phyloP scores from a whole-genome alignment of 805 yeast species.

The Wickerhamomyces rabaulensis region DNA sequence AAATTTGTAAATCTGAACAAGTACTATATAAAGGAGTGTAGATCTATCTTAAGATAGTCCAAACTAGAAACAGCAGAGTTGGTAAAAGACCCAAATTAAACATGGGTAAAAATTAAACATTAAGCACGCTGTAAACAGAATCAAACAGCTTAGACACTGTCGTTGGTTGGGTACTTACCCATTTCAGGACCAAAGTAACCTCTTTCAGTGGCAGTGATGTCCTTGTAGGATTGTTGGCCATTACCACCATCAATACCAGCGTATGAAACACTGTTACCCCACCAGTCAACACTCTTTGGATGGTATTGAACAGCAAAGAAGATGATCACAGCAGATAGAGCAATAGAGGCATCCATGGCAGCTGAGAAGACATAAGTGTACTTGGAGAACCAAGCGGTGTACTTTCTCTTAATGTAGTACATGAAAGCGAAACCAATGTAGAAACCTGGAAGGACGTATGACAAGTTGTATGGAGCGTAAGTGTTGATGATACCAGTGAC shows the following conservation, averaged over 20 bases:
- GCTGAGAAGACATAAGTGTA: slow-evolving; percentile 48
- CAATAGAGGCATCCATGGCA: slow-evolving; percentile 58
- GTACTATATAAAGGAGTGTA: too few relatives aligned
- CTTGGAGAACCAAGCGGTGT: slow-evolving; percentile 48
- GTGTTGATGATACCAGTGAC: slow-evolving; percentile 43
- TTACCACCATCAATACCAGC: too few relatives aligned
- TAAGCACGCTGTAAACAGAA: not conserved
- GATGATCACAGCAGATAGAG: slow-evolving; percentile 44
- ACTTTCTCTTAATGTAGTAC: slow-evolving; percentile 35
- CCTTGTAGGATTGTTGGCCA: slow-evolving; percentile 18
- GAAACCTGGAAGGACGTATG: slow-evolving; percentile 28
- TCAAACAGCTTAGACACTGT: not conserved
- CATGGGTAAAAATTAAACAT: too few relatives aligned
- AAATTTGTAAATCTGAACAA: too few relatives aligned
- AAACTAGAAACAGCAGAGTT: too few relatives aligned
- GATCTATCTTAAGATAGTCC: too few relatives aligned
- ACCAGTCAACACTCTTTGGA: slow-evolving; percentile 45
- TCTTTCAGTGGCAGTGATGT: slow-evolving; percentile 7
- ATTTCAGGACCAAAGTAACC: slow-evolving; percentile 20
- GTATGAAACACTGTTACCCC: slow-evolving; percentile 50
- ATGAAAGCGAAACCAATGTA: slow-evolving; percentile 36
- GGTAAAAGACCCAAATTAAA: too few relatives aligned
- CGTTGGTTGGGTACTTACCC: slow-evolving; percentile 13
- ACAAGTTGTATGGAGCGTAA: slow-evolving; percentile 48
- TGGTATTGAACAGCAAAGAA: slow-evolving; percentile 49